Evolutionary conservation across 768 basidiomycete species (phyloP), one percentile per base, ranked within the genome.

Genomic region (Trametopsis cervina): DNA sequence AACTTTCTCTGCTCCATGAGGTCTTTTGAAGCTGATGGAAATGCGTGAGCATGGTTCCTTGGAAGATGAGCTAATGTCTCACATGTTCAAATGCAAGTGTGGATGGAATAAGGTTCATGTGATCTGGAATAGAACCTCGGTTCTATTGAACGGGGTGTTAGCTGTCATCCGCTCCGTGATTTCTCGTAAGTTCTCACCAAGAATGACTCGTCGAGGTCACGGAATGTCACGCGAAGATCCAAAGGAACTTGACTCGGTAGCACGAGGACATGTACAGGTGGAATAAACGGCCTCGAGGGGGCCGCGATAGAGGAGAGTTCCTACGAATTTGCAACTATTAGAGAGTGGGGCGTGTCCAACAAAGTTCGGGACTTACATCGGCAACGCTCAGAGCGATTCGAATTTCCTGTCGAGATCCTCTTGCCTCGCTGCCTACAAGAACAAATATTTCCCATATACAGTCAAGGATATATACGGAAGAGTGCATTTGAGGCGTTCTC

Each of bases 381-480:
- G 81, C 81, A 27, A 76, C 59, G 41, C 71, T 61, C 6, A 90
- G 59, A 2, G 80, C 89, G 21, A 86, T 65, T 39, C 68, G 71
- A 45, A 91, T 89, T 41, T 80, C 74, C 41, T 62, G 60, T 46
- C 81, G 73, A 26, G 75, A 68, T 24, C 74, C 74, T 44, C 86
- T 74, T n/a, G 84, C 86, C 18, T 76, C 69, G 41, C 66, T 68
- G 11, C 85, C 84, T 12, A 92, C 80, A 23, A 91, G 48, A 15
- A 91, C 75, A 56, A 87, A 91, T 39, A 85, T 67, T 64, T 92
- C 89, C 79, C 87, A 88, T 17, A 80, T 66, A 57, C 85, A 89
- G 59, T 91, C 83, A 29, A 88, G 60, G 41, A 90, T 66, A 55
- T 80, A 82, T 5, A 89, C 76, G 13, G 71, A 75, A 15, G 63